phyloP scores from a whole-genome alignment of 495 filamentous ascomycete species.

The Echria macrotheca region DNA sequence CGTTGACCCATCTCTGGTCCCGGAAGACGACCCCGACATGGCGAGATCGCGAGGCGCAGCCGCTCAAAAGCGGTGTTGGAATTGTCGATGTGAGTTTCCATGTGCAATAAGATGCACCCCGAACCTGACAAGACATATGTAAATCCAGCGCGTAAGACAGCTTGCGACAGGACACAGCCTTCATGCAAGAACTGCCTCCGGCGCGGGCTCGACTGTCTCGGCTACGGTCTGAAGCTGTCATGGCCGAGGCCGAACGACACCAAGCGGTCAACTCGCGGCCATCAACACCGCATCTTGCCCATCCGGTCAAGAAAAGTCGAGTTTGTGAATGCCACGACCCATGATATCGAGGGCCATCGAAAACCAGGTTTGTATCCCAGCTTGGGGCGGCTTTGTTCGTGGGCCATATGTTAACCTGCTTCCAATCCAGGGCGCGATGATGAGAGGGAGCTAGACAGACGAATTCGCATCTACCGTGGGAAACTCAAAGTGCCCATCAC shows the following conservation, averaged over 20 bases:
- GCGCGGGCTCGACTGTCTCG: conserved; percentile 13
- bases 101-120: background rate
- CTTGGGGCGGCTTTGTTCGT: too few relatives aligned
- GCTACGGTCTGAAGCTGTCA: conserved; percentile 20
- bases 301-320: conserved; percentile 6
- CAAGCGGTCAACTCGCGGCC: background rate
- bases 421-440: too few relatives aligned
- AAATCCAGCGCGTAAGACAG: conserved; percentile 16
- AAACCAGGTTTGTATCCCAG: too few relatives aligned
- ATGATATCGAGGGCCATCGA: conserved; percentile 12
- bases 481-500: too few relatives aligned
- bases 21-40: too few relatives aligned
- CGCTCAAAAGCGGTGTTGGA: conserved; percentile 9
- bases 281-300: conserved; percentile 5
- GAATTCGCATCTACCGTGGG: too few relatives aligned
- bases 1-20: too few relatives aligned
- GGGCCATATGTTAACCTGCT: too few relatives aligned
- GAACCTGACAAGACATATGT: background rate
- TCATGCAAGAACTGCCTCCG: conserved; percentile 17
- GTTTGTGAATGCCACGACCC: conserved; percentile 13
- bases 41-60: too few relatives aligned
- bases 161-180: conserved; percentile 17
- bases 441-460: too few relatives aligned
- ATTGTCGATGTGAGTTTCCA: conserved; percentile 9
- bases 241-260: conserved; percentile 18